A percentile compares a stretch with the other conserved stretches of the same genome.
phyloP scores from a whole-genome alignment of 2,329 filamentous ascomycete species.

The Elsinoe ampelina region DNA sequence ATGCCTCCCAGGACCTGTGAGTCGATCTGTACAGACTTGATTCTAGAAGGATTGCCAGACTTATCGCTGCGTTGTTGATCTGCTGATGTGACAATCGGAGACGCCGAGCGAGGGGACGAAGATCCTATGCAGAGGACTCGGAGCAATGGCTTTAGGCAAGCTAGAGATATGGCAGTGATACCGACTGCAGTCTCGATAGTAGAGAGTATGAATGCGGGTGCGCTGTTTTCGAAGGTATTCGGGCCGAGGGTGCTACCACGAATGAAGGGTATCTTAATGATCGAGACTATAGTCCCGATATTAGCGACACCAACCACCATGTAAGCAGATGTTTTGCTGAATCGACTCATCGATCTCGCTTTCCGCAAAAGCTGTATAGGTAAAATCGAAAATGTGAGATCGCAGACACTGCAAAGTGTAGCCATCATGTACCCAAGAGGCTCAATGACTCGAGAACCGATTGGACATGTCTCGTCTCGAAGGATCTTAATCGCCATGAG shows the following conservation, averaged over 20 bases:
- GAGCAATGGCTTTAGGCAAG: neutral
- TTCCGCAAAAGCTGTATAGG: neutral
- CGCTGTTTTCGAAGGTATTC: neutral
- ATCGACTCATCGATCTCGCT: neutral
- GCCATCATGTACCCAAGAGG: slow-evolving; percentile 6
- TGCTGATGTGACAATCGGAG: neutral
- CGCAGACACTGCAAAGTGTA: neutral
- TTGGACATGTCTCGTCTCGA: neutral
- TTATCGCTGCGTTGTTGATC: neutral
- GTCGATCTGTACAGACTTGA: slow-evolving; percentile 8
- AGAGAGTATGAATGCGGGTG: neutral
- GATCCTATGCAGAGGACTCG: neutral
- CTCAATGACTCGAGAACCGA: neutral
- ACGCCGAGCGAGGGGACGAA: neutral
- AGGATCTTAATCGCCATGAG: neutral
- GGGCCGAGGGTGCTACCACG: neutral
- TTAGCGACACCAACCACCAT: neutral
- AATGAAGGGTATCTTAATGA: slow-evolving; percentile 1
- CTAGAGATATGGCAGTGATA: neutral
- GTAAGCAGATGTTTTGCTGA: slow-evolving; percentile 2
- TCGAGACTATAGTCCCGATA: neutral
- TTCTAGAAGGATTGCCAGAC: neutral
- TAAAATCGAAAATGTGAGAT: neutral
- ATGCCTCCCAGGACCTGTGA: neutral
- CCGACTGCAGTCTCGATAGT: slow-evolving; percentile 3